Evolutionary conservation across 257 asterid species (phyloP).

Genomic region (Leonotis leonurus): DNA sequence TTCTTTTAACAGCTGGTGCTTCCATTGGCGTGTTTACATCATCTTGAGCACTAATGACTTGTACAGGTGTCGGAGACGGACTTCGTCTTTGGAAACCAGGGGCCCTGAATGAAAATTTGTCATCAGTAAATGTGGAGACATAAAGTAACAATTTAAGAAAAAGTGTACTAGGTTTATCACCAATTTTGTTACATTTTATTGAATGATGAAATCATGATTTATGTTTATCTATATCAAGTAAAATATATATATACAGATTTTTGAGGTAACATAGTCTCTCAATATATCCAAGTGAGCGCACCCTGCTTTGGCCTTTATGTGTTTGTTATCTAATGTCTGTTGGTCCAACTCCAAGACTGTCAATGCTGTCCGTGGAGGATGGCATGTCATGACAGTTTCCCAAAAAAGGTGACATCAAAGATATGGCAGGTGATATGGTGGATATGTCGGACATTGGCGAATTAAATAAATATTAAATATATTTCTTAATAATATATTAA

Average conservation of each 20-base stretch:
- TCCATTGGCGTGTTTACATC: slow-evolving; percentile 26
- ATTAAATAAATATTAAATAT: too few relatives aligned
- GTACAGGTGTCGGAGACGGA: slow-evolving; percentile 28
- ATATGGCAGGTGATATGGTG: too few relatives aligned
- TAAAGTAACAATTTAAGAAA: slow-evolving; percentile 22
- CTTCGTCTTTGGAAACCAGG: slow-evolving; percentile 44
- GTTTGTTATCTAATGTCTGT: neutral
- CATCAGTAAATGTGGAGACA: slow-evolving; percentile 38
- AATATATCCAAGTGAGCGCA: slow-evolving; percentile 1
- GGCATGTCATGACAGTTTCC: too few relatives aligned
- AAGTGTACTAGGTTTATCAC: slow-evolving; percentile 5
- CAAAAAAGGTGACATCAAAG: too few relatives aligned
- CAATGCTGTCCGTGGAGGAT: too few relatives aligned
- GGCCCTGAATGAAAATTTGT: slow-evolving; percentile 19
- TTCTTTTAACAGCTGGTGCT: slow-evolving; percentile 54
- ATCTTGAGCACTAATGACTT: slow-evolving; percentile 32
- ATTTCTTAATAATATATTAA: too few relatives aligned
- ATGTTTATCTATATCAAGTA: neutral
- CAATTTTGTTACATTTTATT: neutral
- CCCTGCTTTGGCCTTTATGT: neutral
- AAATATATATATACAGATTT: neutral
- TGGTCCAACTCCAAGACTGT: too few relatives aligned
- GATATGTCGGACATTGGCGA: too few relatives aligned
- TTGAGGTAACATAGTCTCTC: neutral
- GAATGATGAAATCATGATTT: neutral